phyloP scores from a whole-genome alignment of 2,329 filamentous ascomycete genomes.

The Neoascochyta sp. region DNA sequence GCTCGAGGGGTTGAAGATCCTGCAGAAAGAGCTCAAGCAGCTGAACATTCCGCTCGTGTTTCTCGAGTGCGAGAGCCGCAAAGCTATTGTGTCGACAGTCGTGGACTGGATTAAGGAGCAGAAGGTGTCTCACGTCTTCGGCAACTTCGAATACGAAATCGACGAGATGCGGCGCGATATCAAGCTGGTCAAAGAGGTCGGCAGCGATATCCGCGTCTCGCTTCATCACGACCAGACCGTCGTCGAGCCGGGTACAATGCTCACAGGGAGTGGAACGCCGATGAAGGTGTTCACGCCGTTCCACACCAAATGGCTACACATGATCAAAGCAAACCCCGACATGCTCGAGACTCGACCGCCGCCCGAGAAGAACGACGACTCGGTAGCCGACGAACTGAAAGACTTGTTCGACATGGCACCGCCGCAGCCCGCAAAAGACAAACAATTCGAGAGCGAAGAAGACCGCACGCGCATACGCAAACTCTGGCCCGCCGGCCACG shows the following conservation, averaged over 20 bases:
- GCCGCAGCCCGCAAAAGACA: conserved; percentile 40
- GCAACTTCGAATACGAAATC: conserved; percentile 48
- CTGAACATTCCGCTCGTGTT: conserved; percentile 50
- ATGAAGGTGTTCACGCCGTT: conserved; percentile 54
- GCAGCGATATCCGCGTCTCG: conserved; percentile 40
- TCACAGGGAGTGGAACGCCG: conserved; percentile 43
- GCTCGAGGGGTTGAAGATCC: conserved; percentile 42
- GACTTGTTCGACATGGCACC: conserved; percentile 31
- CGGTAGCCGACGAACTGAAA: conserved; percentile 26
- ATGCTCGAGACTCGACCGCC: conserved; percentile 43
- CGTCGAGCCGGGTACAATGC: conserved; percentile 45
- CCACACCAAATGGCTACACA: conserved; percentile 46
- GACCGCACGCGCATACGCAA: conserved; percentile 41
- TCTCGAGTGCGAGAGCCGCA: conserved; percentile 42
- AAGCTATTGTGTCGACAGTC: conserved; percentile 42
- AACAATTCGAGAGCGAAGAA: conserved; percentile 39
- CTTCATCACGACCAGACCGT: conserved; percentile 51
- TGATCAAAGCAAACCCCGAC: conserved; percentile 42
- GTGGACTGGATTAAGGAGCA: conserved; percentile 45
- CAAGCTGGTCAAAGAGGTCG: conserved; percentile 39
- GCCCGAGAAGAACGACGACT: conserved; percentile 40
- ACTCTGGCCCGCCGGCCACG: conserved; percentile 46
- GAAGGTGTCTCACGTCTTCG: conserved; percentile 47
- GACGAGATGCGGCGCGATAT: conserved; percentile 47
- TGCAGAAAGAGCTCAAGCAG: conserved; percentile 47